Evolutionary conservation across 163 green algal species (phyloP).

Genomic region (Picocystis sp.): DNA sequence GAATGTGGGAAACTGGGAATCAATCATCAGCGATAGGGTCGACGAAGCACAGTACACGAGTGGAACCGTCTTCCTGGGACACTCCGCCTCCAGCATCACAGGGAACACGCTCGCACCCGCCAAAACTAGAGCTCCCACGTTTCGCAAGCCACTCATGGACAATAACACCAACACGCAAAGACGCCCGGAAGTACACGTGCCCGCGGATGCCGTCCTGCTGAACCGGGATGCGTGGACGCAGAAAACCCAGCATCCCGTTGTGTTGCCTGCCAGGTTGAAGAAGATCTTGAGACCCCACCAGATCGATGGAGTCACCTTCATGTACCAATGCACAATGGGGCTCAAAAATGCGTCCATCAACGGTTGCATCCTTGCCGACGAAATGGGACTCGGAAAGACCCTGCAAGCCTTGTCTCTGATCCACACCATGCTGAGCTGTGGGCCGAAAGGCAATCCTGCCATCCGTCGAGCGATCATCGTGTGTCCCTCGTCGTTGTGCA

Average conservation of each 20-base stretch:
- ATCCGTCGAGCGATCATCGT: slow-evolving; percentile 53
- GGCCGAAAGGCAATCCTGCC: slow-evolving; percentile 28
- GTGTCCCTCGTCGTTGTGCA: slow-evolving; percentile 49
- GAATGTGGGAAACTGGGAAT: too few species aligned
- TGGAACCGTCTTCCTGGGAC: too few species aligned
- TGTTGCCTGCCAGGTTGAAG: slow-evolving; percentile 3
- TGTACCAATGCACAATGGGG: slow-evolving; percentile 6
- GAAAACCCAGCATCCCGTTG: not conserved
- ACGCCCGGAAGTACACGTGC: too few species aligned
- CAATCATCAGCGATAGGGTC: too few species aligned
- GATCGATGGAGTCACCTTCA: slow-evolving; percentile 7
- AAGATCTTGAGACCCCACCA: slow-evolving; percentile 5
- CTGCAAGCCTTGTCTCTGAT: slow-evolving; percentile 48
- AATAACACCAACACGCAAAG: too few species aligned
- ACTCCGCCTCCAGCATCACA: too few species aligned
- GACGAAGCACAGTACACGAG: too few species aligned
- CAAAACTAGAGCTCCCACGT: too few species aligned
- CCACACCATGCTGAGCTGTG: slow-evolving; percentile 59
- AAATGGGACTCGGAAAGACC: slow-evolving; percentile 22
- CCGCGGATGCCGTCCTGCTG: too few species aligned
- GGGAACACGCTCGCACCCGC: too few species aligned
- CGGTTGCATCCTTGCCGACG: slow-evolving; percentile 19
- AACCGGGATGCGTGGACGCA: too few species aligned
- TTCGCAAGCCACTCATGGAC: too few species aligned
- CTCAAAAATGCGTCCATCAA: slow-evolving; percentile 5